A percentile compares a stretch with the other conserved stretches of the same genome.
Conservation (phyloP, 192 early-diverging fungal genomes). For the Obelidium mucronatum region DNA sequence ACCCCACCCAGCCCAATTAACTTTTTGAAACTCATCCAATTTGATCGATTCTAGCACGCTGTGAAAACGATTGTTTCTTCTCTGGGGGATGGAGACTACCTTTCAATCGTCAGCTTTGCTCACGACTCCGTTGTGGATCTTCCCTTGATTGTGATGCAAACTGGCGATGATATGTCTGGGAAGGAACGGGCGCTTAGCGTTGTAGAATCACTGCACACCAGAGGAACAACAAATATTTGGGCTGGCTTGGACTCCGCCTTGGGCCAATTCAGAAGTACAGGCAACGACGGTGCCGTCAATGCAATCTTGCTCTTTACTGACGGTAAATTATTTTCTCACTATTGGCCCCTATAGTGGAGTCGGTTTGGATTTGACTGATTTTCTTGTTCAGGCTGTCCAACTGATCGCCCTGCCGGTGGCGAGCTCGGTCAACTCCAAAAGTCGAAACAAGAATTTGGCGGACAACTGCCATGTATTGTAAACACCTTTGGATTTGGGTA, state of each 20-base stretch:
- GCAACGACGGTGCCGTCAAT: not conserved
- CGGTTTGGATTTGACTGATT: no score
- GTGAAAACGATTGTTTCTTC: constrained; percentile 39
- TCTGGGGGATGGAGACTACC: constrained; percentile 30
- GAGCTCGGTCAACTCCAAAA: constrained; percentile 31
- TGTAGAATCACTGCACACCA: constrained; percentile 1
- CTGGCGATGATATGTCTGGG: not conserved
- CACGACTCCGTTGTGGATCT: constrained; percentile 24
- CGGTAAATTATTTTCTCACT: no score
- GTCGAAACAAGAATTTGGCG: constrained; percentile 17
- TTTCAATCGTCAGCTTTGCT: constrained; percentile 46
- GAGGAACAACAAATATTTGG: constrained; percentile 39
- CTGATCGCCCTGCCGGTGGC: constrained; percentile 37
- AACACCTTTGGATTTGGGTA: constrained; percentile 52
- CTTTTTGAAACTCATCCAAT: no score
- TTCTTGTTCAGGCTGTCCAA: constrained; percentile 31
- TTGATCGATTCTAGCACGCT: no score
- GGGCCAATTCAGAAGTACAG: not conserved
- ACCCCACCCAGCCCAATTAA: no score
- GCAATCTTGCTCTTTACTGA: constrained; percentile 42
- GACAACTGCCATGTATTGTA: constrained; percentile 35
- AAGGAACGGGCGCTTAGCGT: not conserved
- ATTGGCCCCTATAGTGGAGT: no score
- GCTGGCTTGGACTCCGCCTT: constrained; percentile 19
- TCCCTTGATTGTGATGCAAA: constrained; percentile 9